Conservation (phyloP, 2,329 filamentous ascomycete genomes). For the Pseudocercospora macadamiae region DNA sequence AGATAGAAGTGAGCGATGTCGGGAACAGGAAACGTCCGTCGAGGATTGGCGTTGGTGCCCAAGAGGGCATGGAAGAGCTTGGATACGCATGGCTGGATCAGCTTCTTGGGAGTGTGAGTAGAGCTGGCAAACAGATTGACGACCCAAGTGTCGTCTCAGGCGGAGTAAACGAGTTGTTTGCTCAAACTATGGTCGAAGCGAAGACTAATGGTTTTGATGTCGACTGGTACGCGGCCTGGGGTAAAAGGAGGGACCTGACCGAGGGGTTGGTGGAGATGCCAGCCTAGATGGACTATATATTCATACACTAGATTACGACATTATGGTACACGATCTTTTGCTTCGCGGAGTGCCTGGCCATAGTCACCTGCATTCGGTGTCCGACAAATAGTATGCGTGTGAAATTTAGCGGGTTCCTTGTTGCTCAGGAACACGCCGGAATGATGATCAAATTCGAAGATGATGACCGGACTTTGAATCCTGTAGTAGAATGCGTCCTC, state of each 20-base stretch:
- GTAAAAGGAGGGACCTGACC: conserved; percentile 4
- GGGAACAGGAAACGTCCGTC: conserved; percentile 10
- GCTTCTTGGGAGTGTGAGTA: not conserved
- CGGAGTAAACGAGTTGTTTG: conserved; percentile 7
- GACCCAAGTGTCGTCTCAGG: not conserved
- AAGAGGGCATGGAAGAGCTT: conserved; percentile 5
- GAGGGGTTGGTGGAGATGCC: conserved; percentile 6
- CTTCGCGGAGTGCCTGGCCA: conserved; percentile 53
- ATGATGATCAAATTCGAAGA: conserved; percentile 75
- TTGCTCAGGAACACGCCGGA: conserved; percentile 74
- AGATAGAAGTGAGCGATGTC: conserved; percentile 8
- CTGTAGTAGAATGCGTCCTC: conserved; percentile 76
- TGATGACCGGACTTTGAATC: conserved; percentile 73
- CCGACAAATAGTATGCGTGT: conserved; percentile 74
- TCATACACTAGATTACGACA: not conserved
- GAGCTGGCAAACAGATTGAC: not conserved
- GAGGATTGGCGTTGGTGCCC: conserved; percentile 11
- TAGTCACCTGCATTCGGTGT: conserved; percentile 79
- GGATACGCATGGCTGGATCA: conserved; percentile 17
- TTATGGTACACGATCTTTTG: conserved; percentile 23
- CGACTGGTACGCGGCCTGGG: conserved; percentile 17
- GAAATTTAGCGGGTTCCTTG: conserved; percentile 72
- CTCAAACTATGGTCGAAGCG: conserved; percentile 11
- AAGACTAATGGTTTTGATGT: conserved; percentile 13
- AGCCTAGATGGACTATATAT: not conserved